Evolutionary conservation across 805 yeast genomes (phyloP).

Genomic region (Wickerhamiella bombiphila): DNA sequence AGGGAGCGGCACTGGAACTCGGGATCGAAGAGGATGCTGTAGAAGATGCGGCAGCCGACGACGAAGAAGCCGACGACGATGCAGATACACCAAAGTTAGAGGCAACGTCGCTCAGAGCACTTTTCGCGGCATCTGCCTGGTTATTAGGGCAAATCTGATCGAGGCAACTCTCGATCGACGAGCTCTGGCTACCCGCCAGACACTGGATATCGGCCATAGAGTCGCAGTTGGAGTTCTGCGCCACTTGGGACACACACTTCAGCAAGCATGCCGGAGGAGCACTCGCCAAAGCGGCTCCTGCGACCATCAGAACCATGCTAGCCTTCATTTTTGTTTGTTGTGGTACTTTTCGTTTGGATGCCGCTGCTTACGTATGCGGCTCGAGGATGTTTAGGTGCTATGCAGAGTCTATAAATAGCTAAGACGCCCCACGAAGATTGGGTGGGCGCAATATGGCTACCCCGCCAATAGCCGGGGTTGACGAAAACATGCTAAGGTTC

Average conservation of each 20-base stretch:
- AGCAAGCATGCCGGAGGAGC: slow-evolving; percentile 84
- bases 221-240: slow-evolving; percentile 21
- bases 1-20: neutral
- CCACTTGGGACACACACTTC: slow-evolving; percentile 71
- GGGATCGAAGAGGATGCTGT: slow-evolving; percentile 6
- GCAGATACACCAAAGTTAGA: slow-evolving; percentile 8
- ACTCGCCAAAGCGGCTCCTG: slow-evolving; percentile 36
- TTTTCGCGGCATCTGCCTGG: slow-evolving; percentile 40
- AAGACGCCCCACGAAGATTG: no score
- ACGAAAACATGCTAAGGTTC: no score
- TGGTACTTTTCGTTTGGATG: no score
- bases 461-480: no score
- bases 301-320: slow-evolving; percentile 27
- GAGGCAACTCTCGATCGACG: slow-evolving; percentile 47
- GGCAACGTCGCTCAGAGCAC: slow-evolving; percentile 33
- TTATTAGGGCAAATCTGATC: slow-evolving; percentile 53
- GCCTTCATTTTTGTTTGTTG: slow-evolving; percentile 12
- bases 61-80: slow-evolving; percentile 6
- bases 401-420: no score
- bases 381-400: no score
- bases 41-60: slow-evolving; percentile 5
- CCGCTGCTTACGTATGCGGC: no score
- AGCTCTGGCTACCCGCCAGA: slow-evolving; percentile 35
- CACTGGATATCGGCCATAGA: slow-evolving; percentile 53
- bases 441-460: no score